Percentiles rank a stretch among this genome's conserved stretches.
These are phyloP conservation scores for Protea cynaroides DNA, from an alignment of 164 flowering plant species.

Conservation along the genomic window DNA sequence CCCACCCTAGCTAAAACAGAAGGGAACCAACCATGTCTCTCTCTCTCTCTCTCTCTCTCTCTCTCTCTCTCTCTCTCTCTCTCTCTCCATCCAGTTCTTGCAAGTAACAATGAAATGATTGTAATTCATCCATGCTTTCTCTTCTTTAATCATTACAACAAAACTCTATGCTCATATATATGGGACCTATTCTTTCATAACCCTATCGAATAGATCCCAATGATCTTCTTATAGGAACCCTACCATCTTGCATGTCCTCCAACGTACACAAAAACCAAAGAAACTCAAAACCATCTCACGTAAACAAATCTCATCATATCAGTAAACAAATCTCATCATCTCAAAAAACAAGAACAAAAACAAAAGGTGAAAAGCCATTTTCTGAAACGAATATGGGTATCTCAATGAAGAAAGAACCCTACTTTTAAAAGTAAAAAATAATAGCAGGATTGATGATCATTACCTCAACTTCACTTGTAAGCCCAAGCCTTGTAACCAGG, in stretches of 20 bases:
- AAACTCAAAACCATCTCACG: background rate
- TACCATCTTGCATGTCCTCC: background rate
- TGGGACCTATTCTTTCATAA: background rate
- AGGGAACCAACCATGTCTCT: too few species aligned
- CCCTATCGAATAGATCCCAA: background rate
- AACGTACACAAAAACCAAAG: background rate
- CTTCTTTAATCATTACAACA: background rate
- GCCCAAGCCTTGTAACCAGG: slow-evolving; percentile 35
- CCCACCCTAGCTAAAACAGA: too few species aligned
- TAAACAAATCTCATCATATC: background rate
- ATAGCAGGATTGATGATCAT: background rate
- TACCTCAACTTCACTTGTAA: slow-evolving; percentile 34
- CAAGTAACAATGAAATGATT: too few species aligned
- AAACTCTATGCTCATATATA: background rate
- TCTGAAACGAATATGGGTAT: background rate
- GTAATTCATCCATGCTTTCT: background rate
- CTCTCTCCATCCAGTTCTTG: too few species aligned
- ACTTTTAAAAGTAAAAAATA: background rate
- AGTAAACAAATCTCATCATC: background rate
- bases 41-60: too few species aligned
- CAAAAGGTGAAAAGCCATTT: too few species aligned
- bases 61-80: too few species aligned
- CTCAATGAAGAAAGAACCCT: background rate
- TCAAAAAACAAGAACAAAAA: too few species aligned
- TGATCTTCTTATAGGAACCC: background rate